Base-by-base conservation (phyloP, 2,329 filamentous ascomycete species). In the Chaetothyriales sp. region DNA sequence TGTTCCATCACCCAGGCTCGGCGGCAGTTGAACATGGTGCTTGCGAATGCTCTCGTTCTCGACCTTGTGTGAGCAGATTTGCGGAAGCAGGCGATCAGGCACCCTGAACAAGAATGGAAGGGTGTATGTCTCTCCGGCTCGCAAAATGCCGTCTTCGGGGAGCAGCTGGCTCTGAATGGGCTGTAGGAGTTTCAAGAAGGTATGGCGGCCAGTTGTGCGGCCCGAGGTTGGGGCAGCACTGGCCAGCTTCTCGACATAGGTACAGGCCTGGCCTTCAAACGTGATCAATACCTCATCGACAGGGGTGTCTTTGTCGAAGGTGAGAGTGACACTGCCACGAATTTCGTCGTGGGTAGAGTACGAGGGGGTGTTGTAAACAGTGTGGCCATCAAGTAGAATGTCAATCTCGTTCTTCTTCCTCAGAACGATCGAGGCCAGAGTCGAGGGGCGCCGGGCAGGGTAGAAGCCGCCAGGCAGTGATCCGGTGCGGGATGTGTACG, bases 101-200 rank as follows among this genome's bases (percentile, higher is more conserved):
- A 84, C 70, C 50, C 78, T 77, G 59, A 84, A 84, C 22, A 72
- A 73, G 61, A 83, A 84, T 1, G 77, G 76, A 52, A 82, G 78
- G 7, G 64, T 70, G 63, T 83, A 82, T 9, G 66, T 70, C 53
- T 68, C 69, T 10, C 73, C 75, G n/a, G 74, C 71, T 58, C 74
- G 68, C 2, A 80, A 65, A 3, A 79, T 66, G 22, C 74, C 69
- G 39, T 77, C 72, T 32, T 70, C 68, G 0, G 80, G 79, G 51
- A 80, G 74, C n/a, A 66, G 63, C 15, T 66, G 61, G 2, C 73
- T 63, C 43, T 74, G 63, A 36, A 80, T 73, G 2, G 80, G 80
- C 61, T 83, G 79, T 51, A 70, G 70, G 25, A 84, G 70, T 53
- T 75, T 78, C 36, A 84, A 65, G 58, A 83, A 84, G 18, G 72